Evolutionary conservation across 495 filamentous ascomycete genomes (phyloP), one percentile per base, ranked within the genome.

Genomic region (Tuber umbilicatum): DNA sequence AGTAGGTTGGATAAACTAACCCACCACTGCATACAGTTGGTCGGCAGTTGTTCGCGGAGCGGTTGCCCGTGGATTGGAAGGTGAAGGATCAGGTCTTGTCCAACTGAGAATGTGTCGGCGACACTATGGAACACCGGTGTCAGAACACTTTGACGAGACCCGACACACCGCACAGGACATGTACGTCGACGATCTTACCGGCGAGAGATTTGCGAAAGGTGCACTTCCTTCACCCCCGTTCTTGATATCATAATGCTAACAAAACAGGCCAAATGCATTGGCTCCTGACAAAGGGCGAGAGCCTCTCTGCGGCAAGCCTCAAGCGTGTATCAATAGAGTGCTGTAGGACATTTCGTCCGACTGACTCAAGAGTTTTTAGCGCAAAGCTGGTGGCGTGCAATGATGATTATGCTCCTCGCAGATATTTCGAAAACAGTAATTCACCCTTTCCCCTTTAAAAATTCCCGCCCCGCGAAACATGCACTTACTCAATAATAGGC

Each of bases 31-130:
- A 79, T 38, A 68, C 55, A 79, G 77, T 14, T 79, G 77, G 77
- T 78, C 77, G n/a, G 77, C 77, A 2, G 77, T 79, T 31, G 77
- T 79, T n/a, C 80, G 80, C 17, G 80, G 80, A 27, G 80, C 80
- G 7, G 72, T 81, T 23, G 68, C 73, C 5, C 76, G 79, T 21
- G 80, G 80, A 14, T 55, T 81, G 14, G 79, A 81, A 38, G 76
- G 76, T 10, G 50, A 60, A 27, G 50, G 50, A 27, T 60, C 50
- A 16, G 50, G 50, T 16, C 71, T 81, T n/a, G 75, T 81, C n/a
- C 73, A 78, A 7, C 73, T 81, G 31, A 73, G 79, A 38, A 73
- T 75, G 69, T 40, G 76, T n/a, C 80, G 79, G 12, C 73, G 75
- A 2, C 75, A 75, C 40, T 81, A 80, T 41, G 79, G 79, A 9